Percentiles rank a stretch among this genome's conserved stretches.
These are phyloP conservation scores for Skeletonema potamos DNA, from an alignment of 108 stramenopile genomes.

Conservation along the genomic window DNA sequence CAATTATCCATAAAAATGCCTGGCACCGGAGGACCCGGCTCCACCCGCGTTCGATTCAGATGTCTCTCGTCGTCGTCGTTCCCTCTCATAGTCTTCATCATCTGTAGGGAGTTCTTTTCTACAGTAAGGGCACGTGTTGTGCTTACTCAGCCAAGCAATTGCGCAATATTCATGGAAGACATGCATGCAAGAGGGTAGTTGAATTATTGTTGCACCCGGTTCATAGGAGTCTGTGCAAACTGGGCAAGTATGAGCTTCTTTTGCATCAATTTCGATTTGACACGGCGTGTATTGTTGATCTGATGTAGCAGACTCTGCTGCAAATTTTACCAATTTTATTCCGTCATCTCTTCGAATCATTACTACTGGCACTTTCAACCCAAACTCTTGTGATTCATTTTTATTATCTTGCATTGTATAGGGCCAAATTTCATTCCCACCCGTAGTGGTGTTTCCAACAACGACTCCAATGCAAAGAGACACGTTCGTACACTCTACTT, in stretches of 20 bases:
- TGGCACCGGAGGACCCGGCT: not conserved
- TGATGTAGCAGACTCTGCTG: not conserved
- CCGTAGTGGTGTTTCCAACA: slow-evolving; percentile 68
- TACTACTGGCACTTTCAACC: slow-evolving; percentile 69
- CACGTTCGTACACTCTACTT: not conserved
- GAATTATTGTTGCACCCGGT: slow-evolving; percentile 60
- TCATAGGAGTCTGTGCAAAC: slow-evolving; percentile 66
- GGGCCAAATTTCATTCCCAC: slow-evolving; percentile 62
- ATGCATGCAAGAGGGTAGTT: slow-evolving; percentile 75
- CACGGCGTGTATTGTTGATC: slow-evolving; percentile 10
- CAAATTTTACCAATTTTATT: slow-evolving; percentile 19
- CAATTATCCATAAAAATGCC: slow-evolving; percentile 26
- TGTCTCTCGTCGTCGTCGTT: slow-evolving; percentile 53
- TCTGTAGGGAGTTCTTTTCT: slow-evolving; percentile 83
- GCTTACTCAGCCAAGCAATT: slow-evolving; percentile 66
- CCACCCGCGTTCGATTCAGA: not conserved
- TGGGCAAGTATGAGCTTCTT: slow-evolving; percentile 55
- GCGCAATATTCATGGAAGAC: slow-evolving; percentile 85
- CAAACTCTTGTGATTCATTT: slow-evolving; percentile 47
- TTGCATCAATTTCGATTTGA: slow-evolving; percentile 23
- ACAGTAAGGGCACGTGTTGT: slow-evolving; percentile 88
- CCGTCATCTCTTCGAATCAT: slow-evolving; percentile 74
- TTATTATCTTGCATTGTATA: slow-evolving; percentile 85
- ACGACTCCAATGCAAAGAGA: slow-evolving; percentile 50
- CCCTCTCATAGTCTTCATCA: slow-evolving; percentile 75